Evolutionary conservation across 768 basidiomycete species (phyloP).

Genomic region (Pisolithus tinctorius): DNA sequence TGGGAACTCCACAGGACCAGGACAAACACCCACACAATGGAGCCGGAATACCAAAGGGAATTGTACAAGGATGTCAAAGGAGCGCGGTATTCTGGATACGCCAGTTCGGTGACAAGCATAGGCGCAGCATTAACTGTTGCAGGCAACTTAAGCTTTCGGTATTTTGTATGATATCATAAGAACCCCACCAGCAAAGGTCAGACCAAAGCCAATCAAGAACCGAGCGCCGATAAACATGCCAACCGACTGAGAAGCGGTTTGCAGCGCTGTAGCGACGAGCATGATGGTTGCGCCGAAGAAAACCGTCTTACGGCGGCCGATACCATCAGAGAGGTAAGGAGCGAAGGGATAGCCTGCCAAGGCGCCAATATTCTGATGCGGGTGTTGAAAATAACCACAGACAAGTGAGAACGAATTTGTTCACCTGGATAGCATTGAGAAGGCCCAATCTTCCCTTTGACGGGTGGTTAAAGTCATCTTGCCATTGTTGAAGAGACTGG

Average conservation of each 20-base stretch:
- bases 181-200: conserved; percentile 55
- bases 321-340: conserved; percentile 63
- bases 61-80: conserved; percentile 75
- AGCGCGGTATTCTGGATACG: conserved; percentile 78
- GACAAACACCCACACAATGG: conserved; percentile 52
- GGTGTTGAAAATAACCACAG: background rate
- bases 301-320: conserved; percentile 62
- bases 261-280: conserved; percentile 59
- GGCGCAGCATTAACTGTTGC: conserved; percentile 62
- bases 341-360: conserved; percentile 65
- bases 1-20: background rate
- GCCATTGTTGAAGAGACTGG: conserved; percentile 63
- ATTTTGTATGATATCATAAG: background rate
- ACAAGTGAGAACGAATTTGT: background rate
- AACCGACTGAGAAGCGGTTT: conserved; percentile 64
- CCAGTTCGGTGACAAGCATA: conserved; percentile 78
- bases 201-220: conserved; percentile 71
- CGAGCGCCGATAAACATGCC: conserved; percentile 80
- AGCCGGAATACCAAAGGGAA: conserved; percentile 81
- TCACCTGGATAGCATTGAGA: conserved; percentile 68
- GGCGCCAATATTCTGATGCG: conserved; percentile 56
- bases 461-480: conserved; percentile 52
- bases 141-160: conserved; percentile 1
- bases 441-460: conserved; percentile 53
- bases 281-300: conserved; percentile 68